phyloP scores from a whole-genome alignment of 2,329 filamentous ascomycete genomes.

The Bretziella fagacearum region DNA sequence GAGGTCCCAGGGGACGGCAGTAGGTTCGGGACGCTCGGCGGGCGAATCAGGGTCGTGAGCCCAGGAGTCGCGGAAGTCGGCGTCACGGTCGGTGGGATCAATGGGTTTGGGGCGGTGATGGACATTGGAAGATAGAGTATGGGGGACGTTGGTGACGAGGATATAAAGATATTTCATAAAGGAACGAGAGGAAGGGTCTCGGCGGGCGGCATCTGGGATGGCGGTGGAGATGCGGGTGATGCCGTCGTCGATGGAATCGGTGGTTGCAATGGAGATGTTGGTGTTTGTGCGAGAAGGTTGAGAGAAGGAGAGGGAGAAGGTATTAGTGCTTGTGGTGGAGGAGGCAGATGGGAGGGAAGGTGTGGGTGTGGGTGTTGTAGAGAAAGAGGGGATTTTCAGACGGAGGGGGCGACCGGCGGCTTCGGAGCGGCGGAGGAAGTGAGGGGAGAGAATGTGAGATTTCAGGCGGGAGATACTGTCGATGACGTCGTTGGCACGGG shows the following conservation, averaged over 20 bases:
- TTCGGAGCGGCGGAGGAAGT: conserved; percentile 6
- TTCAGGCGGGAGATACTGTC: conserved; percentile 9
- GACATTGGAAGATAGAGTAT: conserved; percentile 1
- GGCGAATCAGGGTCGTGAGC: conserved; percentile 20
- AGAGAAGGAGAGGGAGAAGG: not conserved
- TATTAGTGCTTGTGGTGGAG: not conserved
- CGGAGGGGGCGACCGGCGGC: conserved; percentile 1
- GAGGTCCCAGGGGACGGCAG: conserved; percentile 33
- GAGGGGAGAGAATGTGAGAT: conserved; percentile 10
- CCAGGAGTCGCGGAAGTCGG: conserved; percentile 4
- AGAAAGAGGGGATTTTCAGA: not conserved
- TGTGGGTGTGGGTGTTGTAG: not conserved
- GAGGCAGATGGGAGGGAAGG: not conserved
- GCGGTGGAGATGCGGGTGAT: conserved; percentile 3
- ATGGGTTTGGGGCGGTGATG: conserved; percentile 11
- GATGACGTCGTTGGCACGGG: conserved; percentile 7
- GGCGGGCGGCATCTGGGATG: not conserved
- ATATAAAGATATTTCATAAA: conserved; percentile 14
- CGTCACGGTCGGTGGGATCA: not conserved
- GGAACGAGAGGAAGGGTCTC: not conserved
- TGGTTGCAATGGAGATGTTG: conserved; percentile 6
- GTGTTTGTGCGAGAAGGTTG: not conserved
- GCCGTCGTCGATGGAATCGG: conserved; percentile 5
- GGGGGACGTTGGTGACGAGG: conserved; percentile 3
- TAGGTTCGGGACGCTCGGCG: not conserved